Evolutionary conservation across 768 basidiomycete species (phyloP).

Genomic region (Flagelloscypha sp.): DNA sequence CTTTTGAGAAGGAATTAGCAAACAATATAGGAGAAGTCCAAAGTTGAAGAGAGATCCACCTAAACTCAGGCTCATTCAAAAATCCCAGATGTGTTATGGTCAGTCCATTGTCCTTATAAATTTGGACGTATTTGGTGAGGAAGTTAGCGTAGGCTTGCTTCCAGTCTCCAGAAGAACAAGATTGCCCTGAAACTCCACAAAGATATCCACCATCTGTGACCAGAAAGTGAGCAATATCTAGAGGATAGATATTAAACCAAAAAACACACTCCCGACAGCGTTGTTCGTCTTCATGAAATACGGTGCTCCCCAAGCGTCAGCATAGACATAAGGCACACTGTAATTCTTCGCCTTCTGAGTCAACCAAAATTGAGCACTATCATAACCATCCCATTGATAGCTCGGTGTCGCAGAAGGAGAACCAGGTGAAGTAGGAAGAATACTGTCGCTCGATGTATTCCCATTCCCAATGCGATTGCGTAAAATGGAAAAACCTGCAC

Average conservation of each 20-base stretch:
- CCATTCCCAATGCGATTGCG: conserved; percentile 11
- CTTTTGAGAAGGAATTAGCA: neutral
- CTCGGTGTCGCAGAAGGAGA: conserved; percentile 7
- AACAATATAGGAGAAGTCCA: neutral
- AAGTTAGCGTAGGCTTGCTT: conserved; percentile 10
- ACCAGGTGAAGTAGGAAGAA: conserved; percentile 6
- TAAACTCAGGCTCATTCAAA: conserved; percentile 9
- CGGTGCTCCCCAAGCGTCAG: conserved; percentile 10
- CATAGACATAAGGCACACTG: conserved; percentile 7
- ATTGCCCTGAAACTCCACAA: conserved; percentile 7
- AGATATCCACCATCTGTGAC: conserved; percentile 7
- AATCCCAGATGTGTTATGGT: conserved; percentile 10
- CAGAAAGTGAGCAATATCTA: neutral
- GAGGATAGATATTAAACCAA: neutral
- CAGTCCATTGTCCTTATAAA: conserved; percentile 5
- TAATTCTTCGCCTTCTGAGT: conserved; percentile 8
- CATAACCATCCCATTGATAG: conserved; percentile 6
- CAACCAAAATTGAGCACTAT: conserved; percentile 8
- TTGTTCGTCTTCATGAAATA: conserved; percentile 10
- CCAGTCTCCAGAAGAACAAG: conserved; percentile 9
- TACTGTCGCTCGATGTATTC: conserved; percentile 6
- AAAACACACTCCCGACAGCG: conserved; percentile 4
- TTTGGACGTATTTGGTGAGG: conserved; percentile 6
- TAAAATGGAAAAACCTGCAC: conserved; percentile 9
- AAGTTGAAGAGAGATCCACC: conserved; percentile 4